Base-by-base conservation (phyloP, 2,329 filamentous ascomycete species). In the Mollisia scopiformis region DNA sequence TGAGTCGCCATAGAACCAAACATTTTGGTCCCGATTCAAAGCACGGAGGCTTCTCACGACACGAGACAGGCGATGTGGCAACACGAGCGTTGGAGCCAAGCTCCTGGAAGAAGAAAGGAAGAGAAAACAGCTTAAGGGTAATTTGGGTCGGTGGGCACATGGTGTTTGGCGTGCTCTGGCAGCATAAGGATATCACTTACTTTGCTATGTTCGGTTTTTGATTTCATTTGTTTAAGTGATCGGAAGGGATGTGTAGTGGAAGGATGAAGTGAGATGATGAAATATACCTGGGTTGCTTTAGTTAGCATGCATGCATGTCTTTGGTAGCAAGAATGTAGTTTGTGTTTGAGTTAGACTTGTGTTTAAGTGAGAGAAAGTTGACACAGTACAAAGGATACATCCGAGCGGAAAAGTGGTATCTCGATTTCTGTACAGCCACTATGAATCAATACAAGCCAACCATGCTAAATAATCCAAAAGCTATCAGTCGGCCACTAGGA, bases 141-240 rank as follows among this genome's bases (percentile, higher is more conserved):
- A n/a, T n/a, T n/a, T n/a, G n/a, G n/a, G n/a, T n/a, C n/a, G n/a
- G n/a, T n/a, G n/a, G n/a, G n/a, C n/a, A n/a, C 28, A 10, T 27
- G 43, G 43, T 47, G 43, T 47, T 47, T 47, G 23, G 43, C 25
- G 43, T 47, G 43, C 43, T 47, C 43, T 47, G 43, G 43, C 23
- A 47, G 43, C 43, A 47, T 47, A 16, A 46, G 43, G 10, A 47
- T 47, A 47, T 16, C 28, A 19, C 39, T 43, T 43, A 19, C 37
- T 46, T 43, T 10, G 41, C 41, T 21, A 21, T 19, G 13, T 19
- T 43, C 6, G 1, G 2, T 23, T 43, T 43, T 43, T 19, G 39
- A 19, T 43, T 21, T 43, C 31, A 3, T 10, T 43, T 43, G 39
- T 19, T 43, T 43, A 27, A 6, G 43, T 5, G 43, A 47, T 2